Evolutionary conservation across 2,329 filamentous ascomycete genomes (phyloP).

Genomic region (Seiridium unicorne): DNA sequence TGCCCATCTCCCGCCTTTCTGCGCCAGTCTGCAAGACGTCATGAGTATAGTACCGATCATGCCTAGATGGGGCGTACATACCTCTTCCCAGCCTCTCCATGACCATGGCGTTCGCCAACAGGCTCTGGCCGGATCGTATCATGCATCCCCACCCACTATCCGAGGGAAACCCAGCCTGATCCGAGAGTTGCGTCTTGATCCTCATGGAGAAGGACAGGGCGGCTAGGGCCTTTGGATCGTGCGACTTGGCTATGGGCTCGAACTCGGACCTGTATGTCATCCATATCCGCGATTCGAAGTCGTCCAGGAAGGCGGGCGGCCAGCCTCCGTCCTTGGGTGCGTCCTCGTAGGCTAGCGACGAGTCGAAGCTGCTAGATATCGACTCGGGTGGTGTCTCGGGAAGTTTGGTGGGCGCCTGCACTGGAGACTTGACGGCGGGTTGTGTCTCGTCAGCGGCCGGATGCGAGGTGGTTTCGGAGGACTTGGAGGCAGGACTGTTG

Average conservation of each 20-base stretch:
- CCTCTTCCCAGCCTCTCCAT: slow-evolving; percentile 76
- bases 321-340: slow-evolving; percentile 58
- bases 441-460: not conserved
- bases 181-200: slow-evolving; percentile 74
- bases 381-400: slow-evolving; percentile 49
- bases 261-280: slow-evolving; percentile 95
- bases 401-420: slow-evolving; percentile 23
- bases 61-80: slow-evolving; percentile 34
- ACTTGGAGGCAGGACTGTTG: slow-evolving; percentile 14
- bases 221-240: slow-evolving; percentile 67
- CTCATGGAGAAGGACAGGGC: slow-evolving; percentile 82
- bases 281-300: slow-evolving; percentile 93
- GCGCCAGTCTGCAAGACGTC: slow-evolving; percentile 65
- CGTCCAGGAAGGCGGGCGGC: slow-evolving; percentile 82
- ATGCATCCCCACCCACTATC: slow-evolving; percentile 99
- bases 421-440: not conserved
- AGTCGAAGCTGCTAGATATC: slow-evolving; percentile 49
- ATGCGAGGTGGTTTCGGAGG: not conserved
- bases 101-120: slow-evolving; percentile 82
- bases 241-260: slow-evolving; percentile 73
- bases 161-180: slow-evolving; percentile 81
- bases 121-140: slow-evolving; percentile 93
- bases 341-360: slow-evolving; percentile 49
- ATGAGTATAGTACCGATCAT: too few species aligned
- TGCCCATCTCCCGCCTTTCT: slow-evolving; percentile 54